Conservation (phyloP, 2,329 filamentous ascomycete genomes). For the Leptographium radiaticola region DNA sequence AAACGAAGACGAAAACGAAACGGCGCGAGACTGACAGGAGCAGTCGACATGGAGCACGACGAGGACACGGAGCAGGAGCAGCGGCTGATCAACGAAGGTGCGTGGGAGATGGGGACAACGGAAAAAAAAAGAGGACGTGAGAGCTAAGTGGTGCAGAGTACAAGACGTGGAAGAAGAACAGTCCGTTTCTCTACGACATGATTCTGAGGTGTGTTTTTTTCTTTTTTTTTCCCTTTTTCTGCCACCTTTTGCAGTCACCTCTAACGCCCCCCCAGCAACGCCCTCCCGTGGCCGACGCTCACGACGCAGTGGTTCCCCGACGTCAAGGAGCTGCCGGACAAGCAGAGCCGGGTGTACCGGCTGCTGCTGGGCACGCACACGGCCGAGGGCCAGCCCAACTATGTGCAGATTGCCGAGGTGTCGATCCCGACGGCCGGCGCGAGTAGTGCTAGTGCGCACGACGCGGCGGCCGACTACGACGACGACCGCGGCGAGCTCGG, state of each 20-base stretch:
- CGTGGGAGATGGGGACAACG: too few species aligned
- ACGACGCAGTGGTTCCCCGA: slow-evolving; percentile 98
- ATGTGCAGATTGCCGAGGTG: slow-evolving; percentile 87
- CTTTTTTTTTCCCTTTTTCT: slow-evolving; percentile 4
- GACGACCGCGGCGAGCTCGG: slow-evolving; percentile 88
- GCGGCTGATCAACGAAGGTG: slow-evolving; percentile 89
- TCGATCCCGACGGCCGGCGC: slow-evolving; percentile 73
- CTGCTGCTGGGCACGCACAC: slow-evolving; percentile 92
- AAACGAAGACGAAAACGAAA: not conserved
- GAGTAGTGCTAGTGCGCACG: slow-evolving; percentile 49
- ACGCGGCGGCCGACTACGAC: slow-evolving; percentile 62
- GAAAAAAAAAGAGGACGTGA: not conserved
- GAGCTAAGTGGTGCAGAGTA: slow-evolving; percentile 50
- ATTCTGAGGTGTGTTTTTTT: slow-evolving; percentile 53
- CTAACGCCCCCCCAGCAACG: slow-evolving; percentile 65
- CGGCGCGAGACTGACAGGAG: not conserved
- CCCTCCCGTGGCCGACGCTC: slow-evolving; percentile 91
- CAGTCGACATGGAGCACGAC: slow-evolving; percentile 42
- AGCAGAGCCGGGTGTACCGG: slow-evolving; percentile 77
- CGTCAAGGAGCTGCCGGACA: slow-evolving; percentile 74
- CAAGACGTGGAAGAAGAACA: slow-evolving; percentile 99
- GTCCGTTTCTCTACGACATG: slow-evolving; percentile 95
- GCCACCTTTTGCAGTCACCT: not conserved
- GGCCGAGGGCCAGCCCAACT: slow-evolving; percentile 72
- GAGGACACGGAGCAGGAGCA: slow-evolving; percentile 63